A percentile compares a stretch with the other conserved stretches of the same genome.
These are phyloP conservation scores for Periconia macrospinosa DNA, from an alignment of 2,329 filamentous ascomycete species.

Conservation along the genomic window DNA sequence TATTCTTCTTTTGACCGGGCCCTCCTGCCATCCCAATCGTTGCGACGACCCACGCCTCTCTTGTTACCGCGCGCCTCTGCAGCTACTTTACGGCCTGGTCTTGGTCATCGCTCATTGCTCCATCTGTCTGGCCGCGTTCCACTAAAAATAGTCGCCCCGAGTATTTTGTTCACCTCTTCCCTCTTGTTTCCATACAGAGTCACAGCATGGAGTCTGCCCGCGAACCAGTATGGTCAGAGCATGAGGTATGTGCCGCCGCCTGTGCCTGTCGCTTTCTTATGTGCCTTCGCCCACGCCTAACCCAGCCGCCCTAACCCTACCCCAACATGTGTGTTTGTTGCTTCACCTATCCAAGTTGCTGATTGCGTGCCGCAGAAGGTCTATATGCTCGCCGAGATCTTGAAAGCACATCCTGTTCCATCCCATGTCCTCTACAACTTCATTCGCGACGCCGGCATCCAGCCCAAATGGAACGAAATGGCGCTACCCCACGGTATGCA, in stretches of 20 bases:
- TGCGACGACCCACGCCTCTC: slow-evolving; percentile 24
- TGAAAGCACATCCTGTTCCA: slow-evolving; percentile 51
- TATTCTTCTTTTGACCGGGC: background rate
- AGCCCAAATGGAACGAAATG: slow-evolving; percentile 54
- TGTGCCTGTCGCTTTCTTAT: slow-evolving; percentile 5
- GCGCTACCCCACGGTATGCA: slow-evolving; percentile 53
- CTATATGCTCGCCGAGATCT: slow-evolving; percentile 55
- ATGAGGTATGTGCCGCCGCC: slow-evolving; percentile 44
- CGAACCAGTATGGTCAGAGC: slow-evolving; percentile 49
- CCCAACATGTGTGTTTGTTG: background rate
- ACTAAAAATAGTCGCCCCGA: slow-evolving; percentile 23
- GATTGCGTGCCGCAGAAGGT: slow-evolving; percentile 23
- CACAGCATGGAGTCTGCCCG: slow-evolving; percentile 46
- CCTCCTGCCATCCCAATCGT: slow-evolving; percentile 18
- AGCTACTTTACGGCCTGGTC: slow-evolving; percentile 32
- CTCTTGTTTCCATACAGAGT: slow-evolving; percentile 20
- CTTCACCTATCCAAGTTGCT: slow-evolving; percentile 8
- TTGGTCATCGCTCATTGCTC: slow-evolving; percentile 34
- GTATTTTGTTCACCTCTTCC: slow-evolving; percentile 35
- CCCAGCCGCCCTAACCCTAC: background rate
- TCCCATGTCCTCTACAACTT: slow-evolving; percentile 48
- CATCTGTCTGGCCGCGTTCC: slow-evolving; percentile 39
- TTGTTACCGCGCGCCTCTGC: slow-evolving; percentile 34
- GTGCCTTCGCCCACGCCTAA: background rate
- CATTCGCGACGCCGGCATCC: slow-evolving; percentile 47